Evolutionary conservation across 2,329 filamentous ascomycete genomes (phyloP), one percentile per base, ranked within the genome.

Genomic region (Beauveria medogensis): DNA sequence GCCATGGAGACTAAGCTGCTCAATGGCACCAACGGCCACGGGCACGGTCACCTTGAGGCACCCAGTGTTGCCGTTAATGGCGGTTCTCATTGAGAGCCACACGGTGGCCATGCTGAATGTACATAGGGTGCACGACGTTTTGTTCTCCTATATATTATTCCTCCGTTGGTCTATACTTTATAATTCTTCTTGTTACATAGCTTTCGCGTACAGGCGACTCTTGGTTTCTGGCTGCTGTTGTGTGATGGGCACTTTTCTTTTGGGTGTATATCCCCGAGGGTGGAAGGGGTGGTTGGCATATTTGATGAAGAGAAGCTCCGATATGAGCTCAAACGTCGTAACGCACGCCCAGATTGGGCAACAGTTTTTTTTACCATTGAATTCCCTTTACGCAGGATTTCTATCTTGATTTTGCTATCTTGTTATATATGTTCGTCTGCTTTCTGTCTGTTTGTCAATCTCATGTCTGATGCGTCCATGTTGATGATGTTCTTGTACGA

Each of bases 1-100:
- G 79, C 80, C 0, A 71, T 70, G 24, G 79, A 77, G 63, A 70
- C 74, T 43, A 63, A 61, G 20, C 37, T 60, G 7, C 30, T 60
- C n/a, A 63, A 63, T 53, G 61, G 61, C 12, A 60, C 61, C 6
- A 63, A 63, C 26, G 61, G 61, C 14, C 57, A 63, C 41, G 60
- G 61, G 65, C 69, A 60, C 40, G 26, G 34, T 40, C 51, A 63
- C 65, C 7, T 60, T 18, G 58, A 56, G 60, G 71, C 61, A 61
- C 64, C 65, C 24, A 64, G 64, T 26, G 62, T 64, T 14, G 62
- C 65, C n/a, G 62, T 70, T 37, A 75, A 77, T 58, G 75, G 74
- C 30, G 58, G 40, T 16, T 41, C 51, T 43, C 58, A 55, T 37
- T 55, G 10, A 50, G 9, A 12, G 51, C 41, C 41, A 37, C 8